A percentile compares a stretch with the other conserved stretches of the same genome.
Evolutionary conservation across 2,329 filamentous ascomycete genomes (phyloP).

Genomic region (Plectosphaerella cucumerina): DNA sequence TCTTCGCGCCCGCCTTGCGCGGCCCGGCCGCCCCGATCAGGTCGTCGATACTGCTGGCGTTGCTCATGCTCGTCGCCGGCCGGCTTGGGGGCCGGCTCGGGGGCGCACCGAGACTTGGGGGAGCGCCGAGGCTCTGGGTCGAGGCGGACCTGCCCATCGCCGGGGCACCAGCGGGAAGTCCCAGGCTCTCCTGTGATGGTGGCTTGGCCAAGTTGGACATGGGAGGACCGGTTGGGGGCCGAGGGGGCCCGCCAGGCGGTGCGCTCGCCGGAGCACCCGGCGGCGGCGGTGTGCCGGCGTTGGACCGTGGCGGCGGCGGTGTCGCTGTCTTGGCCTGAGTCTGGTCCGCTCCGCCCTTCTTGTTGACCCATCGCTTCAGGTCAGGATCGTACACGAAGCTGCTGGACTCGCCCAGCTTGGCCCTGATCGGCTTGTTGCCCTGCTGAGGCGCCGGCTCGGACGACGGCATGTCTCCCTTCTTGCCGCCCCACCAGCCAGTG

Average conservation of each 20-base stretch:
- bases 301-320: conserved; percentile 72
- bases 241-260: conserved; percentile 17
- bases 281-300: conserved; percentile 48
- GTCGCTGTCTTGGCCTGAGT: conserved; percentile 58
- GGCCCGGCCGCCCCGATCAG: conserved; percentile 71
- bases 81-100: conserved; percentile 57
- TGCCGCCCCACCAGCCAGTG: conserved; percentile 77
- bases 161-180: conserved; percentile 21
- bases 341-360: conserved; percentile 72
- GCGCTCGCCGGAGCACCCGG: conserved; percentile 21
- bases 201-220: conserved; percentile 27
- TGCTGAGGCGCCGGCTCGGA: conserved; percentile 20
- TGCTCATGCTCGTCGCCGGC: conserved; percentile 79
- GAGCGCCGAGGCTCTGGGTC: conserved; percentile 32
- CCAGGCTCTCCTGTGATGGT: conserved; percentile 24
- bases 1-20: conserved; percentile 62
- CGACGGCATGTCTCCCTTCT: conserved; percentile 48
- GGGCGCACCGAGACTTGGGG: conserved; percentile 16
- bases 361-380: conserved; percentile 98
- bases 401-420: conserved; percentile 91
- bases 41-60: conserved; percentile 93
- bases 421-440: conserved; percentile 69
- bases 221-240: conserved; percentile 18
- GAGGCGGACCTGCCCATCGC: conserved; percentile 45
- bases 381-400: conserved; percentile 93